Base-by-base conservation (phyloP, 2,329 filamentous ascomycete genomes). In the Alternaria sp. region DNA sequence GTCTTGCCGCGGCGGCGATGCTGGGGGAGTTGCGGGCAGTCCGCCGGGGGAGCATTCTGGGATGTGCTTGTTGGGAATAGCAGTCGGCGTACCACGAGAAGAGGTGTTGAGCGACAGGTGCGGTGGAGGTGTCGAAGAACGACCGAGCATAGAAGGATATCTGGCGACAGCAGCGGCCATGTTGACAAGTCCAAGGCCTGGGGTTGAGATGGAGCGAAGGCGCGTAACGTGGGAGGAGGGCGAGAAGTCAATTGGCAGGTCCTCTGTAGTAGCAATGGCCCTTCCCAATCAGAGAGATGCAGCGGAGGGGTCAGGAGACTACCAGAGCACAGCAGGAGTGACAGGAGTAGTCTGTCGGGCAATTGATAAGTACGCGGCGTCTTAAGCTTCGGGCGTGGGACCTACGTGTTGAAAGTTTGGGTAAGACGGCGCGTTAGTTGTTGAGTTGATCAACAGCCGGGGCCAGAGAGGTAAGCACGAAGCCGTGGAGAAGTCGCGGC, bases 11-110 rank as follows among this genome's bases (percentile, higher is more conserved):
- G 84, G 84, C 4, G 88, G 91, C 25, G 92, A 93, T 8, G 79
- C 78, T 34, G 83, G 83, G 14, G 84, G 83, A 28, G 82, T 83
- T 46, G 83, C 66, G 82, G 87, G 64, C 16, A 78, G 75, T 3
- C 92, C 90, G 2, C 93, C 93, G 1, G 93, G 88, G n/a, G 93
- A 91, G 80, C 93, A 97, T 69, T 90, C 83, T n/a, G 94, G 93
- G 25, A 97, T 84, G 79, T 97, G 93, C 79, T 95, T 97, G 81
- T 97, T 97, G 10, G 93, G 92, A 2, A 85, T 72, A 25, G 95
- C 84, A 7, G 91, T 82, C 18, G 87, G 86, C 7, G 85, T 84
- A 48, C 84, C 85, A 69, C 84, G 80, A 52, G 84, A 75, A 7
- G 85, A 83, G 14, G 85, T 85, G 74, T 88, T 89, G 66, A 90